Base-by-base conservation (phyloP, 2,329 filamentous ascomycete genomes). In the Neofusicoccum laricinum region DNA sequence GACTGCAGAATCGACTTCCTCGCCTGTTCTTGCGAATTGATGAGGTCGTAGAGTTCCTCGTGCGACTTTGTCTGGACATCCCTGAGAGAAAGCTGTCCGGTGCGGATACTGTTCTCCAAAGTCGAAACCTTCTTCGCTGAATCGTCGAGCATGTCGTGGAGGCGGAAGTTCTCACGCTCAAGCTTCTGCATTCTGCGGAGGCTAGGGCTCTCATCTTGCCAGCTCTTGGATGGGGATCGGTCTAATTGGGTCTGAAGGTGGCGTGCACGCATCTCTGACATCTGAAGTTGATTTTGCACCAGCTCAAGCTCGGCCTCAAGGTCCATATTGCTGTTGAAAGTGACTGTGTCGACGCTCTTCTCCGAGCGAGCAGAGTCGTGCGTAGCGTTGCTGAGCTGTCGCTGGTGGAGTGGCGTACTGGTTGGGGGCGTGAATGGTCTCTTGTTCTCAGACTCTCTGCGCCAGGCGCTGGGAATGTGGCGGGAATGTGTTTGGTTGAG, bases 71-170 rank as follows among this genome's bases (percentile, higher is more conserved):
- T 90, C 76, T 97, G 93, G 50, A 98, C 87, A 76, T 98, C 94
- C 55, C 93, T 90, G 48, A 97, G 82, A 0, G 92, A 95, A 4
- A 98, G 82, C 75, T 97, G 91, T 12, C 93, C 95, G 40, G 89
- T 91, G 65, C 90, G 90, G 64, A 98, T 89, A 66, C 88, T 93
- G 74, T 91, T 90, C 77, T 98, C 95, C 21, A 98, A 80, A 0
- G 90, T 86, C 6, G 94, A 97, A 2, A 97, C 90, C 79, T 97
- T 97, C 82, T 92, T 94, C 17, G 90, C 84, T 2, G 94, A 97
- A 75, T 97, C 93, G 76, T 98, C 94, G 4, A 98, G 88, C 86
- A 96, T 92, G 67, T 96, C 92, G 72, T 98, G 94, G 14, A 98
- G 84, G 64, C 93, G 88, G 75, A 86, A 93, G 78, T 98, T 98